Evolutionary conservation across 2,329 filamentous ascomycete genomes (phyloP).

Genomic region (Diplodia seriata): DNA sequence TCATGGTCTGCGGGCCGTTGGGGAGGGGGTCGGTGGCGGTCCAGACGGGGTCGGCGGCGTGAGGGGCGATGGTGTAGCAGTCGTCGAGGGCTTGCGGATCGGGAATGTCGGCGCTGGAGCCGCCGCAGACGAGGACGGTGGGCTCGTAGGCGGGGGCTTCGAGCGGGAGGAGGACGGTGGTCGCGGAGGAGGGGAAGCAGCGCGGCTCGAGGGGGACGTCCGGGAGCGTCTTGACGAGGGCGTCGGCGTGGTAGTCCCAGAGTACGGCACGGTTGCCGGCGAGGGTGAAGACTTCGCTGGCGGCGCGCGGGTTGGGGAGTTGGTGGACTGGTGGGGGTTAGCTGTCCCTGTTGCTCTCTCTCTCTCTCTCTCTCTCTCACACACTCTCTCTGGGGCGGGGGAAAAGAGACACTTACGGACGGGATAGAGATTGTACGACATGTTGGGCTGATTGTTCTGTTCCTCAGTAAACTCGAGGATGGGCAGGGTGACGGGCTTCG

Average conservation of each 20-base stretch:
- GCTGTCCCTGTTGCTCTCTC: not conserved
- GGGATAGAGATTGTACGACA: constrained; percentile 32
- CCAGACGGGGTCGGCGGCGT: not conserved
- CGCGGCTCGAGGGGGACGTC: constrained; percentile 19
- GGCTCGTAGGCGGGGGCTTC: not conserved
- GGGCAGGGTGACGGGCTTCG: constrained; percentile 21
- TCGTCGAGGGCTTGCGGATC: constrained; percentile 28
- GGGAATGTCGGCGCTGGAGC: constrained; percentile 29
- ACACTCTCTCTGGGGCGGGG: no score
- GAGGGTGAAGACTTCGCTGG: constrained; percentile 31
- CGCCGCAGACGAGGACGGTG: constrained; percentile 31
- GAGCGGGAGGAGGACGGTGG: constrained; percentile 28
- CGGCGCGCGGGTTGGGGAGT: constrained; percentile 28
- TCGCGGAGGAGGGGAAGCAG: constrained; percentile 30
- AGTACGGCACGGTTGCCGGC: constrained; percentile 29
- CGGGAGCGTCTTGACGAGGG: constrained; percentile 25
- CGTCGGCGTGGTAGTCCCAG: constrained; percentile 29
- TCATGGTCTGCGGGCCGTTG: constrained; percentile 30
- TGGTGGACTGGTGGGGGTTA: constrained; percentile 22
- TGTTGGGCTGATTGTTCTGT: constrained; percentile 30
- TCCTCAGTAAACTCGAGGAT: constrained; percentile 29
- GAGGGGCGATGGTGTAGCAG: constrained; percentile 28
- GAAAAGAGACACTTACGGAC: constrained; percentile 13
- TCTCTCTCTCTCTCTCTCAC: no score
- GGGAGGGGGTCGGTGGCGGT: constrained; percentile 5